Conservation (phyloP, 148 eudicot species). For the Nepenthes mirabilis region DNA sequence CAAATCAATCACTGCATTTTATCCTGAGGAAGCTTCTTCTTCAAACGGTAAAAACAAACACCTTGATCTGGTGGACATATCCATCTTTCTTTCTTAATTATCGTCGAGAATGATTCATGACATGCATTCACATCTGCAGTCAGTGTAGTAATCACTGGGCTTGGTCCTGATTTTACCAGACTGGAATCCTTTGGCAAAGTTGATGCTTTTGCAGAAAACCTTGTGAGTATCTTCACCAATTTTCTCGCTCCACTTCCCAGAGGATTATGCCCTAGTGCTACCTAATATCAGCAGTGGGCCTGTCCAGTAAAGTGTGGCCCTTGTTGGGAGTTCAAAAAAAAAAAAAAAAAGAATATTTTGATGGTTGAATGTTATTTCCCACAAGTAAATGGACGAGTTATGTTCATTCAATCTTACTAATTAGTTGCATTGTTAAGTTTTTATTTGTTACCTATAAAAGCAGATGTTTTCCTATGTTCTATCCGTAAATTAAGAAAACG, state of each 20-base stretch:
- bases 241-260: not conserved
- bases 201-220: constrained; percentile 82
- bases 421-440: too few relatives aligned
- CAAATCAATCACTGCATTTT: constrained; percentile 70
- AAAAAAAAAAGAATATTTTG: too few relatives aligned
- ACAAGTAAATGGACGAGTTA: too few relatives aligned
- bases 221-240: constrained; percentile 24
- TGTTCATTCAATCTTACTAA: too few relatives aligned
- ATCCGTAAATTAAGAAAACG: too few relatives aligned
- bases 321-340: too few relatives aligned
- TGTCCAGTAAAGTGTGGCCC: too few relatives aligned
- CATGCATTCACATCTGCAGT: constrained; percentile 29
- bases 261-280: too few relatives aligned
- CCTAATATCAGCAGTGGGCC: too few relatives aligned
- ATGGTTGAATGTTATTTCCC: not conserved
- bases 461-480: too few relatives aligned
- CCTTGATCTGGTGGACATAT: not conserved
- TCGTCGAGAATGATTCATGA: not conserved
- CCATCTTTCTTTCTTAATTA: not conserved
- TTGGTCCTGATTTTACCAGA: constrained; percentile 91
- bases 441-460: too few relatives aligned
- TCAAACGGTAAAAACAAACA: constrained; percentile 44
- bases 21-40: constrained; percentile 47
- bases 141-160: constrained; percentile 69
- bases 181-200: constrained; percentile 96